phyloP scores from a whole-genome alignment of 1,284 basidiomycete species.

The Pseudomicrostroma phylloplanum region DNA sequence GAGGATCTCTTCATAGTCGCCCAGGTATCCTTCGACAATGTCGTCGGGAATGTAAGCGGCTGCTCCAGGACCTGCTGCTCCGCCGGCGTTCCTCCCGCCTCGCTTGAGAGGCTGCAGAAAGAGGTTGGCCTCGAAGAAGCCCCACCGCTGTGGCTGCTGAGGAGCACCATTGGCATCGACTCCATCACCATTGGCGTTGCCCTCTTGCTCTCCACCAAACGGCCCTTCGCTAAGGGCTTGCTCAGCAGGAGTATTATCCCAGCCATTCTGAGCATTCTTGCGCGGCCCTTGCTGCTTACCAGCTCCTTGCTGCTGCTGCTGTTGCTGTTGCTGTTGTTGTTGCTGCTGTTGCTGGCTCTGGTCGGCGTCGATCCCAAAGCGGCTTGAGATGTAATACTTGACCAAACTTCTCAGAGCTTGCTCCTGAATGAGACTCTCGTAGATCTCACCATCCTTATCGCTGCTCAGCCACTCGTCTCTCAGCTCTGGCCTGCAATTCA shows the following conservation, averaged over 20 bases:
- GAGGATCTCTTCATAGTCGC: conserved; percentile 57
- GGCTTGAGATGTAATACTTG: conserved; percentile 66
- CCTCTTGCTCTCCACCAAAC: conserved; percentile 3
- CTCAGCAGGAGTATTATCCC: no score
- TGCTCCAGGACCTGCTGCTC: conserved; percentile 28
- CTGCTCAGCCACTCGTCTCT: conserved; percentile 95
- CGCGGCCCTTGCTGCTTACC: conserved; percentile 5
- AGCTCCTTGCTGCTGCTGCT: conserved; percentile 16
- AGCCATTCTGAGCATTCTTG: background rate
- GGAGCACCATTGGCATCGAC: background rate
- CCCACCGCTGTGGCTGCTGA: conserved; percentile 15
- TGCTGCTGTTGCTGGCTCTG: conserved; percentile 14
- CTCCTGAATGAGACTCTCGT: conserved; percentile 73
- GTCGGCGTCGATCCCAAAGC: conserved; percentile 21
- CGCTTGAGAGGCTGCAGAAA: conserved; percentile 53
- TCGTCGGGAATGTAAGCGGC: conserved; percentile 55
- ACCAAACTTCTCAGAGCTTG: conserved; percentile 88
- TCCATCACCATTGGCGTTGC: conserved; percentile 7
- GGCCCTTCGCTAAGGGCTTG: background rate
- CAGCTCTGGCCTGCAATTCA: conserved; percentile 91
- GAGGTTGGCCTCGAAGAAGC: conserved; percentile 53
- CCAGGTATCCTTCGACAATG: conserved; percentile 56
- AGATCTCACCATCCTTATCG: conserved; percentile 83
- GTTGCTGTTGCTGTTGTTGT: conserved; percentile 7
- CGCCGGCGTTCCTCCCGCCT: conserved; percentile 43